Percentiles rank a stretch among this genome's conserved stretches.
Conservation (phyloP, 2,329 filamentous ascomycete species). For the Fusarium armeniacum region DNA sequence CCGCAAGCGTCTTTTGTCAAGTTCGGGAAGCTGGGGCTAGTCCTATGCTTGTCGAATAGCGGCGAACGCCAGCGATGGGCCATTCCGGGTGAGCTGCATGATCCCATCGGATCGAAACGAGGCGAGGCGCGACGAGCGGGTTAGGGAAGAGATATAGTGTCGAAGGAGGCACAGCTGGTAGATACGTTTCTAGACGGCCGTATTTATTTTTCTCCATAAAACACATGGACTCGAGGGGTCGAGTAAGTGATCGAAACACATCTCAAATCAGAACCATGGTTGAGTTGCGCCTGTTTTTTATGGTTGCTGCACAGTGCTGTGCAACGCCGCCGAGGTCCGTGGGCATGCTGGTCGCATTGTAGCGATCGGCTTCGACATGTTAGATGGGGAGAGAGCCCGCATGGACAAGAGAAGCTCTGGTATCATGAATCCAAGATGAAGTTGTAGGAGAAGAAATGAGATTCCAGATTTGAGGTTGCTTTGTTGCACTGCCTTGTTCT, state of each 20-base stretch:
- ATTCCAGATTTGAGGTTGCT: conserved; percentile 8
- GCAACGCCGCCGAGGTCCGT: conserved; percentile 4
- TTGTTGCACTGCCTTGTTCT: conserved; percentile 22
- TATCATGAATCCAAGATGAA: neutral
- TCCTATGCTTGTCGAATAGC: conserved; percentile 40
- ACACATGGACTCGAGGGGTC: neutral
- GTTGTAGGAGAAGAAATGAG: conserved; percentile 5
- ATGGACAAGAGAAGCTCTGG: neutral
- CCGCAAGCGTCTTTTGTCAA: conserved; percentile 43
- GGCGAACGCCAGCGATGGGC: conserved; percentile 33
- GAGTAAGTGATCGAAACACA: neutral
- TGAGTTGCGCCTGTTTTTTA: neutral
- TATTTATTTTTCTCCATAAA: conserved; percentile 1
- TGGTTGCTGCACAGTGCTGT: neutral
- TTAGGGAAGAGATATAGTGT: conserved; percentile 35
- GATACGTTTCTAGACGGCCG: neutral
- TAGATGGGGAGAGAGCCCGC: conserved; percentile 1
- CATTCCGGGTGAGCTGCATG: conserved; percentile 49
- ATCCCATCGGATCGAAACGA: conserved; percentile 39
- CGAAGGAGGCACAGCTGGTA: conserved; percentile 4
- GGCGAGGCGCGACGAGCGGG: conserved; percentile 36
- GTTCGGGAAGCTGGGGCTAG: conserved; percentile 42
- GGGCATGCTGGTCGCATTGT: conserved; percentile 29
- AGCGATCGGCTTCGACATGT: conserved; percentile 21
- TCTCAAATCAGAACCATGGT: conserved; percentile 2